phyloP scores from a whole-genome alignment of 73 alveolate genomes.

The Urostyla sp. region DNA sequence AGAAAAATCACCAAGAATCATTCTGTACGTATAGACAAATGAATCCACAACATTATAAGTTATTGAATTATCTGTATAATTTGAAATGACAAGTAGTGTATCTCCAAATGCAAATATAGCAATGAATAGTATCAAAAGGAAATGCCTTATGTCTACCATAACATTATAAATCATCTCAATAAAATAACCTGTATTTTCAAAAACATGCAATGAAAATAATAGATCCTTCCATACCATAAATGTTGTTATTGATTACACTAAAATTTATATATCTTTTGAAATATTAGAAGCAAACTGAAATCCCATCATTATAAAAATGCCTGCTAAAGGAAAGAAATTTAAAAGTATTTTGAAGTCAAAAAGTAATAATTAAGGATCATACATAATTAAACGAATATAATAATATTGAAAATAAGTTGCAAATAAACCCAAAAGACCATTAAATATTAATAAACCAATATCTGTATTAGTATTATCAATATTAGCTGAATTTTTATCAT shows the following conservation, averaged over 20 bases:
- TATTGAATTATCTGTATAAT: not conserved
- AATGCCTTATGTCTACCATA: not conserved
- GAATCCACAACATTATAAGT: not conserved
- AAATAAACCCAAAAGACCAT: not conserved
- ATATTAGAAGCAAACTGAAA: no score
- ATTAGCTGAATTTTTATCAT: no score
- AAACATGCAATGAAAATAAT: not conserved
- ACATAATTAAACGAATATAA: conserved; percentile 9
- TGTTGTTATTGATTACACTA: not conserved
- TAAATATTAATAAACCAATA: no score
- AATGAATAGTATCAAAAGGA: not conserved
- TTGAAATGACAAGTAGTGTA: not conserved
- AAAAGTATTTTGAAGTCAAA: conserved; percentile 19
- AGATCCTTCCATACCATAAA: conserved; percentile 34
- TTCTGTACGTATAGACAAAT: not conserved
- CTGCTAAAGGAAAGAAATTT: not conserved
- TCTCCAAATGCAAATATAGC: conserved; percentile 22
- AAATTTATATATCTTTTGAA: not conserved
- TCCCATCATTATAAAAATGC: not conserved
- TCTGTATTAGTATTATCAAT: not conserved
- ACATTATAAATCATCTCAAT: conserved; percentile 5
- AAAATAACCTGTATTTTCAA: not conserved
- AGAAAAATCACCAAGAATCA: conserved; percentile 1
- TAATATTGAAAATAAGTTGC: conserved; percentile 17
- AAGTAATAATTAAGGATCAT: not conserved